phyloP scores from a whole-genome alignment of 257 asterid genomes.

The Paulownia fortunei region DNA sequence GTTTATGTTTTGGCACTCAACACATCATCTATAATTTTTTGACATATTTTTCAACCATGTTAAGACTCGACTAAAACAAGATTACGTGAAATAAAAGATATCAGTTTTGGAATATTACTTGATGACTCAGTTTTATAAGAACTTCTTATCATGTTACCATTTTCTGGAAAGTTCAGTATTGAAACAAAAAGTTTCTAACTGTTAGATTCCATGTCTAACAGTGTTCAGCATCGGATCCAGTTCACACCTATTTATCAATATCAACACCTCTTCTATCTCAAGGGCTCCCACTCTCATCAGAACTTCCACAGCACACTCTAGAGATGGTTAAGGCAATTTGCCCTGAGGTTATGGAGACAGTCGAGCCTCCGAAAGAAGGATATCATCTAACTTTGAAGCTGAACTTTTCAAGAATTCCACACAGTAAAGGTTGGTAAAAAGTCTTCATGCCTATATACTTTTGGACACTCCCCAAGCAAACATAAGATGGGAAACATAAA shows the following conservation, averaged over 20 bases:
- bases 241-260: conserved; percentile 63
- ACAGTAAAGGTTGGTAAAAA: conserved; percentile 56
- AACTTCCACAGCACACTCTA: conserved; percentile 60
- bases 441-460: neutral
- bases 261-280: conserved; percentile 82
- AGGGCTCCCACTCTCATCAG: conserved; percentile 50
- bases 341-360: conserved; percentile 62
- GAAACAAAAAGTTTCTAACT: neutral
- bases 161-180: neutral
- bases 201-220: conserved; percentile 33
- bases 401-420: conserved; percentile 54
- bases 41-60: too few relatives aligned
- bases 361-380: conserved; percentile 72
- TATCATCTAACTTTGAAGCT: conserved; percentile 76
- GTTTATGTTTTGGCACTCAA: too few relatives aligned
- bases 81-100: too few relatives aligned
- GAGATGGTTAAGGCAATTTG: conserved; percentile 66
- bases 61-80: too few relatives aligned
- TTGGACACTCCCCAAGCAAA: neutral
- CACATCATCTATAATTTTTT: too few relatives aligned
- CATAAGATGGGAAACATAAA: too few relatives aligned
- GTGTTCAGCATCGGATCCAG: conserved; percentile 71
- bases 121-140: too few relatives aligned
- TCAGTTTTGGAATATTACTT: too few relatives aligned
- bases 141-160: neutral